Conservation (phyloP, 2,329 filamentous ascomycete species). For the Colletotrichum liaoningense region DNA sequence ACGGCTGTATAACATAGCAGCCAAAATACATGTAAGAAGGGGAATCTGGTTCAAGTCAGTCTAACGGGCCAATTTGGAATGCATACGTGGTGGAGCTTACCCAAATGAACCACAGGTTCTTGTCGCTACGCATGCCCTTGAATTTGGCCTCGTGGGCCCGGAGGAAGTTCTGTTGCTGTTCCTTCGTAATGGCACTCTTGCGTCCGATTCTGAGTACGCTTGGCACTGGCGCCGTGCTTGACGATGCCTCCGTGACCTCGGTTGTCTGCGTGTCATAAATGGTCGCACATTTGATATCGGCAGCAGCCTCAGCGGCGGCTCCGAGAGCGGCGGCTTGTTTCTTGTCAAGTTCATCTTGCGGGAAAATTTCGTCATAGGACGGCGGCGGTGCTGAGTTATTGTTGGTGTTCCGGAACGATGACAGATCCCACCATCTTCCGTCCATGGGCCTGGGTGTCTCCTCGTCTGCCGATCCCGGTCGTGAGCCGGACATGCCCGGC, state of each 20-base stretch:
- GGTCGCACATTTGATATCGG: slow-evolving; percentile 67
- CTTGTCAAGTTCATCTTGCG: slow-evolving; percentile 62
- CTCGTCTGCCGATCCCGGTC: slow-evolving; percentile 59
- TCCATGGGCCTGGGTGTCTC: slow-evolving; percentile 58
- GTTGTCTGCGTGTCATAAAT: slow-evolving; percentile 59
- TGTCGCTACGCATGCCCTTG: slow-evolving; percentile 72
- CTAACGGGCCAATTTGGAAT: background rate
- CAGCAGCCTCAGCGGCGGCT: slow-evolving; percentile 68
- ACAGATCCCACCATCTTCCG: slow-evolving; percentile 75
- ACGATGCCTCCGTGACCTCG: slow-evolving; percentile 49
- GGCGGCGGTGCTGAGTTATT: slow-evolving; percentile 70
- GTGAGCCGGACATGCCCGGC: slow-evolving; percentile 68
- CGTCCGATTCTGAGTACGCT: slow-evolving; percentile 68
- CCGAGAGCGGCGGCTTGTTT: slow-evolving; percentile 69
- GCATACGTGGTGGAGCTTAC: slow-evolving; percentile 53
- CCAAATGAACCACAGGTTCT: slow-evolving; percentile 77
- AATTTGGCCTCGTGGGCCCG: slow-evolving; percentile 71
- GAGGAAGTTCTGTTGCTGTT: slow-evolving; percentile 73
- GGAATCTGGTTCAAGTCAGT: slow-evolving; percentile 57
- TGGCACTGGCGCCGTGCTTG: slow-evolving; percentile 38
- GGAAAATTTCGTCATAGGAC: slow-evolving; percentile 84
- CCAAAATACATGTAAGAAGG: slow-evolving; percentile 59
- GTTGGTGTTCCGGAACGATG: slow-evolving; percentile 61
- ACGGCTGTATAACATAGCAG: slow-evolving; percentile 62
- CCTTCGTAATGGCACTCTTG: slow-evolving; percentile 72